Evolutionary conservation across 805 yeast species (phyloP).

Genomic region (Priceomyces fermenticarens): DNA sequence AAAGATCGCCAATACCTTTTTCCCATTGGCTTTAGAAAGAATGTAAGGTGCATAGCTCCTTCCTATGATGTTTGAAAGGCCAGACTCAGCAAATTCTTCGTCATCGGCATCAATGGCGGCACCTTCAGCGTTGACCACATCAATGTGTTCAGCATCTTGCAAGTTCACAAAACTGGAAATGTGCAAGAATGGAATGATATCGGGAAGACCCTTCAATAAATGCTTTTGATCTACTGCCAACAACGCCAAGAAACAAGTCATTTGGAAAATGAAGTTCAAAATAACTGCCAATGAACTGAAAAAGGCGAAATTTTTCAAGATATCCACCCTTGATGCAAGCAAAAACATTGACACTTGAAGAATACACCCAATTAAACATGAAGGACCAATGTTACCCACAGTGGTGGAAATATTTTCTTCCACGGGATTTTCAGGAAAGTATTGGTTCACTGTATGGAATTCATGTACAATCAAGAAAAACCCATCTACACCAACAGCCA

Average conservation of each 20-base stretch:
- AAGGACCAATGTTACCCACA: conserved; percentile 78
- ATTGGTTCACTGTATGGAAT: conserved; percentile 50
- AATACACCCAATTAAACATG: conserved; percentile 72
- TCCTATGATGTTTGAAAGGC: conserved; percentile 37
- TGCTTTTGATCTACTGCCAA: conserved; percentile 65
- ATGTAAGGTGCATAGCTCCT: conserved; percentile 59
- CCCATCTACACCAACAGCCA: conserved; percentile 96
- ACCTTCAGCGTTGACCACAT: conserved; percentile 6
- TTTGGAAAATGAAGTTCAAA: conserved; percentile 71
- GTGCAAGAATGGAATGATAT: conserved; percentile 52
- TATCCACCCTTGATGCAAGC: conserved; percentile 74
- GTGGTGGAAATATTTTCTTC: conserved; percentile 63
- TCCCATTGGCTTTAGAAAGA: conserved; percentile 44
- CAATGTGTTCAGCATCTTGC: conserved; percentile 16
- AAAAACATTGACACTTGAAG: conserved; percentile 79
- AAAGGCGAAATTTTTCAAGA: conserved; percentile 91
- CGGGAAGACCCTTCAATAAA: conserved; percentile 56
- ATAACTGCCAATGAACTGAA: conserved; percentile 86
- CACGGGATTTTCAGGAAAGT: conserved; percentile 38
- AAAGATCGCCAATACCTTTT: conserved; percentile 52
- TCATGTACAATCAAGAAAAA: conserved; percentile 85
- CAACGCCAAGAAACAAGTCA: conserved; percentile 77
- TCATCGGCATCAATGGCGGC: conserved; percentile 8
- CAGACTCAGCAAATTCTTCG: conserved; percentile 14
- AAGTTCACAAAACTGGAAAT: conserved; percentile 13